These are phyloP conservation scores for Aspergillus candidus DNA, from an alignment of 2,329 filamentous ascomycete species.

Conservation along the genomic window DNA sequence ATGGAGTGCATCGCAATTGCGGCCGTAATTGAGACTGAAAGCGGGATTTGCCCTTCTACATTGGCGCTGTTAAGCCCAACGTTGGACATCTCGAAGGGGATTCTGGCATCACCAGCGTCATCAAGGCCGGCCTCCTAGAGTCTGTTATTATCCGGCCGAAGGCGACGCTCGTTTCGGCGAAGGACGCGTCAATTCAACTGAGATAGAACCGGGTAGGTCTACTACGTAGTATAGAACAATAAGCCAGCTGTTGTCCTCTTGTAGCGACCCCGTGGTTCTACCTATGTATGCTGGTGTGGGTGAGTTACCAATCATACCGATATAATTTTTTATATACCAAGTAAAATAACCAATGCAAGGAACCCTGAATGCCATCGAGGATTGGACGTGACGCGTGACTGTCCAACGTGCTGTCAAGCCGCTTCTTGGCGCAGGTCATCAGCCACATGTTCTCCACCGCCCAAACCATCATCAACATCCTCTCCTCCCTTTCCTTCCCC, in stretches of 20 bases:
- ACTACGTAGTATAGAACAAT: no score
- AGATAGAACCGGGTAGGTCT: no score
- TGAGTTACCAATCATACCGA: no score
- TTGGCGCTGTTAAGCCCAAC: constrained; percentile 33
- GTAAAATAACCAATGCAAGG: background rate
- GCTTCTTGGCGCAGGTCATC: constrained; percentile 25
- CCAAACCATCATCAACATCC: constrained; percentile 13
- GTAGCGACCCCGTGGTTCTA: no score
- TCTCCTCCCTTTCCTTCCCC: constrained; percentile 1
- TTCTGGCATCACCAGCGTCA: constrained; percentile 37
- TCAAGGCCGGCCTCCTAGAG: constrained; percentile 41
- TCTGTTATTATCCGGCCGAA: constrained; percentile 19
- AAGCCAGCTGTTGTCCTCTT: no score
- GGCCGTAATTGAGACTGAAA: background rate
- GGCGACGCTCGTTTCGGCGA: constrained; percentile 2
- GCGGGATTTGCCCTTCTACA: constrained; percentile 3
- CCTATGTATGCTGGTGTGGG: no score
- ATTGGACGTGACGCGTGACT: background rate
- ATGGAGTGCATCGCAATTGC: constrained; percentile 2
- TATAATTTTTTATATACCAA: no score
- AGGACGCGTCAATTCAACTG: no score
- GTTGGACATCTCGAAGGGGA: constrained; percentile 44
- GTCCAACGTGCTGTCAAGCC: constrained; percentile 8
- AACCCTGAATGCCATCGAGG: background rate
- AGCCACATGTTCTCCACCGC: constrained; percentile 13